Evolutionary conservation across 345 rosid species (phyloP).

Genomic region (Salix suchowensis): DNA sequence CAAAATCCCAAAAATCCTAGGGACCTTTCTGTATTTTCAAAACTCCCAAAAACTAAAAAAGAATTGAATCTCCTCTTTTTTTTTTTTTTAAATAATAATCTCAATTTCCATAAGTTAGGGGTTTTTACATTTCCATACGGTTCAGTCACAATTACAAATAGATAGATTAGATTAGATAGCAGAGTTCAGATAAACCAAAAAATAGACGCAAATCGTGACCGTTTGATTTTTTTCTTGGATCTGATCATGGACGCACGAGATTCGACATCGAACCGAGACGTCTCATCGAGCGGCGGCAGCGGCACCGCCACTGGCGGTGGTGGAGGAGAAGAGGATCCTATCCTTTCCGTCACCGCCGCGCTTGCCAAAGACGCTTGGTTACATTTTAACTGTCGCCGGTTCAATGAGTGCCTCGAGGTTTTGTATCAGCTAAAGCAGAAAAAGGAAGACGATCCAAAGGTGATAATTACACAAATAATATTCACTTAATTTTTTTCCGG

Average conservation of each 20-base stretch:
- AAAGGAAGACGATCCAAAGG: constrained; percentile 82
- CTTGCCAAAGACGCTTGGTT: constrained; percentile 75
- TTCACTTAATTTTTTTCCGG: background rate
- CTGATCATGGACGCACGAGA: constrained; percentile 31
- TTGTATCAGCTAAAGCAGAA: constrained; percentile 58
- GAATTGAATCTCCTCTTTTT: background rate
- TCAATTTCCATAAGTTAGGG: background rate
- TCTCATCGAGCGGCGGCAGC: background rate
- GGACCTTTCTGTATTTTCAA: background rate
- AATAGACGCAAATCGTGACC: background rate
- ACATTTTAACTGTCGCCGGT: constrained; percentile 67
- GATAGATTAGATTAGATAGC: background rate
- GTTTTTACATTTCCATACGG: background rate
- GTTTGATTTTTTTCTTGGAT: constrained; percentile 10
- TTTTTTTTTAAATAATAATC: background rate
- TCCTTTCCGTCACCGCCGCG: constrained; percentile 27
- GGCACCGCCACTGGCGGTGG: background rate
- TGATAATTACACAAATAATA: constrained; percentile 8
- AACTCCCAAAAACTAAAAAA: background rate
- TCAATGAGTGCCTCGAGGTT: constrained; percentile 61
- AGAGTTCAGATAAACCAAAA: background rate
- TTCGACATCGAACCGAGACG: constrained; percentile 14
- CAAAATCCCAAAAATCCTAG: background rate
- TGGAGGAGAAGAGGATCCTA: constrained; percentile 20
- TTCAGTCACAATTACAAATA: background rate